Percentiles rank a stretch among this genome's conserved stretches.
phyloP scores from a whole-genome alignment of 495 filamentous ascomycete genomes.

The Terfezia claveryi region DNA sequence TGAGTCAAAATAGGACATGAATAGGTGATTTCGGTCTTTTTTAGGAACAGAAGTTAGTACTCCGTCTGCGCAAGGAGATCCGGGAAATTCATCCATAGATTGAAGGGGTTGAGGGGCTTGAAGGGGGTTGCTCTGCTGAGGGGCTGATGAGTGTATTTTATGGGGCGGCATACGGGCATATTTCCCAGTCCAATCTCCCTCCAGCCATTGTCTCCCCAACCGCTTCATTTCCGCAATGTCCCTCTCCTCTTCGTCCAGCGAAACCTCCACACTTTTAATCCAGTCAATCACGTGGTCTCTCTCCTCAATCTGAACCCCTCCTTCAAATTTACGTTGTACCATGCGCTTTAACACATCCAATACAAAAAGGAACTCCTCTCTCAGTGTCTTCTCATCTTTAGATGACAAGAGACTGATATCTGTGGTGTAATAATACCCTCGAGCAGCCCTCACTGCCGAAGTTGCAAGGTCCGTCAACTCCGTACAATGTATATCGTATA shows the following conservation, averaged over 20 bases:
- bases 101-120: not conserved
- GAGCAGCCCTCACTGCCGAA: slow-evolving; percentile 78
- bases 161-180: slow-evolving; percentile 11
- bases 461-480: slow-evolving; percentile 82
- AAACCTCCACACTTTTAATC: slow-evolving; percentile 51
- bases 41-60: not conserved
- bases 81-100: not conserved
- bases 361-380: slow-evolving; percentile 53
- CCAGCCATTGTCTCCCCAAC: slow-evolving; percentile 54
- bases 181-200: slow-evolving; percentile 61
- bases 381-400: slow-evolving; percentile 15
- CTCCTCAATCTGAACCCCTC: slow-evolving; percentile 58
- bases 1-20: slow-evolving; percentile 45
- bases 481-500: slow-evolving; percentile 74
- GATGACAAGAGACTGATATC: slow-evolving; percentile 17
- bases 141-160: too few species aligned
- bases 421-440: slow-evolving; percentile 52
- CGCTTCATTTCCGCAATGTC: slow-evolving; percentile 44
- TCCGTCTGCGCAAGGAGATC: not conserved
- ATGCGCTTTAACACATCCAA: slow-evolving; percentile 79
- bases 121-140: too few species aligned
- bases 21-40: slow-evolving; percentile 48
- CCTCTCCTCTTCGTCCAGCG: slow-evolving; percentile 53
- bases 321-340: slow-evolving; percentile 69
- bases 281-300: slow-evolving; percentile 46